A percentile compares a stretch with the other conserved stretches of the same genome.
phyloP scores from a whole-genome alignment of 2,329 filamentous ascomycete genomes.

The Hymenoscyphus occultus region DNA sequence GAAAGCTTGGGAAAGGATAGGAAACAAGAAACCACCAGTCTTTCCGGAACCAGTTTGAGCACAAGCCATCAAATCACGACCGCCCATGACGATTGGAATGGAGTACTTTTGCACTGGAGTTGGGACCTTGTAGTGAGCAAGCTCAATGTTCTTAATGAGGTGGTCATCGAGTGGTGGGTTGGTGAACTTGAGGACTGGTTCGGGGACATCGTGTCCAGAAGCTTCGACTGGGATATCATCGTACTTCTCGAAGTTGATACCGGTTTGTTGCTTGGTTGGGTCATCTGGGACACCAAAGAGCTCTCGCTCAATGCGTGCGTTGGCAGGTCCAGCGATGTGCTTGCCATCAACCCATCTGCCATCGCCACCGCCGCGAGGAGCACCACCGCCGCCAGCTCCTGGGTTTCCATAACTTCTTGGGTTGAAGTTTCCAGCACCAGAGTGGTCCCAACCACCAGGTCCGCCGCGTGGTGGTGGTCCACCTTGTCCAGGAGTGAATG shows the following conservation, averaged over 20 bases:
- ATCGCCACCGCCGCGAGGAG: slow-evolving; percentile 82
- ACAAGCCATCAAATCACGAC: slow-evolving; percentile 98
- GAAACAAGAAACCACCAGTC: slow-evolving; percentile 99
- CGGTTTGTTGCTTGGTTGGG: slow-evolving; percentile 90
- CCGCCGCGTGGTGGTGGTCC: slow-evolving; percentile 30
- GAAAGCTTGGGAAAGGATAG: slow-evolving; percentile 97
- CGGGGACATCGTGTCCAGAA: slow-evolving; percentile 88
- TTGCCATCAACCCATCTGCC: slow-evolving; percentile 97
- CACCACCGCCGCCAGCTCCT: slow-evolving; percentile 31
- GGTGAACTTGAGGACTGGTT: slow-evolving; percentile 84
- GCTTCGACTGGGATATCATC: slow-evolving; percentile 99
- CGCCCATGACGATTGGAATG: slow-evolving; percentile 96
- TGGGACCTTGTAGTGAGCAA: slow-evolving; percentile 91
- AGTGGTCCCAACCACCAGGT: slow-evolving; percentile 36
- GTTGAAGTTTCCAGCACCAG: slow-evolving; percentile 40
- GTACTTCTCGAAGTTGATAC: slow-evolving; percentile 99
- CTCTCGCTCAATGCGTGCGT: slow-evolving; percentile 88
- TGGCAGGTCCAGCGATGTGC: slow-evolving; percentile 85
- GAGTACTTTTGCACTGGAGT: slow-evolving; percentile 99
- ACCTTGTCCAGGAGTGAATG: slow-evolving; percentile 35
- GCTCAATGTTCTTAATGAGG: slow-evolving; percentile 85
- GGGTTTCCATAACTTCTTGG: slow-evolving; percentile 55
- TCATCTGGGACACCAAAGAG: slow-evolving; percentile 91
- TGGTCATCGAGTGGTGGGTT: slow-evolving; percentile 96
- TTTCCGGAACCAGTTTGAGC: slow-evolving; percentile 99